These are phyloP conservation scores for Herpetomonas samuelpessoai DNA, from an alignment of 208 protist genomes.

Conservation along the genomic window DNA sequence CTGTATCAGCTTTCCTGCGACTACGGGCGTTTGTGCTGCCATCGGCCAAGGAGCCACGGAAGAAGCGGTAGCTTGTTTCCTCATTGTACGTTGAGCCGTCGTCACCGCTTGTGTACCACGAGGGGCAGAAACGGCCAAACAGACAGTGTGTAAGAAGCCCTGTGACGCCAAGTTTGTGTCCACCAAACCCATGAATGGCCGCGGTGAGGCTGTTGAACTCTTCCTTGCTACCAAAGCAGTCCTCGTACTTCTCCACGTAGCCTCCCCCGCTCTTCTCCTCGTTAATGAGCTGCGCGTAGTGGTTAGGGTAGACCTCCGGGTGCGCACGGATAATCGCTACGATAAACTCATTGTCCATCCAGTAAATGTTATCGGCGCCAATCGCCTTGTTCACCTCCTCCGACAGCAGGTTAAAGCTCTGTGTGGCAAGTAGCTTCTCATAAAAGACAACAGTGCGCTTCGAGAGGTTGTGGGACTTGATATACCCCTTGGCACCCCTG, in stretches of 20 bases:
- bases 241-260: constrained; percentile 47
- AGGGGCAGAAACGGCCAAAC: constrained; percentile 24
- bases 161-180: constrained; percentile 37
- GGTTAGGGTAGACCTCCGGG: constrained; percentile 33
- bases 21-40: too few species aligned
- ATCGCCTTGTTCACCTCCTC: constrained; percentile 55
- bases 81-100: too few species aligned
- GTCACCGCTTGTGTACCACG: too few species aligned
- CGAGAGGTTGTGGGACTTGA: constrained; percentile 16
- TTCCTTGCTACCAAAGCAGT: constrained; percentile 70
- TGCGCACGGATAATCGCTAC: constrained; percentile 67
- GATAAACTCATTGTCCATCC: constrained; percentile 87
- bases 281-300: constrained; percentile 45
- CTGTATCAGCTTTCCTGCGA: too few species aligned
- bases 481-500: constrained; percentile 26
- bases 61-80: too few species aligned
- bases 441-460: constrained; percentile 36
- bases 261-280: constrained; percentile 66
- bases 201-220: constrained; percentile 59
- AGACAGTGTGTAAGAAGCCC: constrained; percentile 20
- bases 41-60: too few species aligned
- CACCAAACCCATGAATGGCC: constrained; percentile 65
- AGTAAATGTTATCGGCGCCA: constrained; percentile 33
- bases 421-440: constrained; percentile 50
- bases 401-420: constrained; percentile 62